These are phyloP conservation scores for Stentor roeselii DNA, from an alignment of 73 alveolate genomes.

Conservation along the genomic window DNA sequence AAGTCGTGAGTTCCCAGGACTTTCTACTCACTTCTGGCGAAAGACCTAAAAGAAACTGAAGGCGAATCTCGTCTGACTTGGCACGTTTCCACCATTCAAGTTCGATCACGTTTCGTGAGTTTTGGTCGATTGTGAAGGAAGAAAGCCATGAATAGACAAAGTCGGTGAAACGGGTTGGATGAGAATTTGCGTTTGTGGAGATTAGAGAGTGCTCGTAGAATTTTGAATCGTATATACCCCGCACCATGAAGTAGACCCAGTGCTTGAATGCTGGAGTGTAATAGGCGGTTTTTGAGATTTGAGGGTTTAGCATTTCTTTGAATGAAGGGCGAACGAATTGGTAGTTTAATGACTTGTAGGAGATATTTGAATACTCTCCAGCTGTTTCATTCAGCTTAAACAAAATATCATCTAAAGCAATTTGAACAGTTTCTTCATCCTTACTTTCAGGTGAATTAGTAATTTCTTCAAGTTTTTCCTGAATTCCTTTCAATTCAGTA, in stretches of 20 bases:
- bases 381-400: no score
- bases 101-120: constrained; percentile 45
- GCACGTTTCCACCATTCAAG: constrained; percentile 59
- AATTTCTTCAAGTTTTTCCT: no score
- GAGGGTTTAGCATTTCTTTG: neutral
- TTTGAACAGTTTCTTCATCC: no score
- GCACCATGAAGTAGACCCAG: constrained; percentile 25
- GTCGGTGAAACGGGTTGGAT: constrained; percentile 56
- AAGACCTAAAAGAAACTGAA: constrained; percentile 61
- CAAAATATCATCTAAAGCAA: no score
- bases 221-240: constrained; percentile 76
- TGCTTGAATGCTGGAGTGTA: neutral
- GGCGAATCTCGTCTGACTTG: constrained; percentile 52
- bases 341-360: neutral
- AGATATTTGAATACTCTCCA: no score
- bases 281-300: neutral
- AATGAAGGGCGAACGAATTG: neutral
- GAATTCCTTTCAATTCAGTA: no score
- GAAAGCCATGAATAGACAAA: constrained; percentile 77
- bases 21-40: constrained; percentile 36
- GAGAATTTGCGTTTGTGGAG: constrained; percentile 36
- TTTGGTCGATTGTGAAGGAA: constrained; percentile 49
- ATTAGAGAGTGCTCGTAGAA: constrained; percentile 59
- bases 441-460: no score
- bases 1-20: constrained; percentile 67